A percentile compares a stretch with the other conserved stretches of the same genome.
These are phyloP conservation scores for Groenewaldozyma salmanticensis DNA, from an alignment of 805 yeast species.

Conservation along the genomic window DNA sequence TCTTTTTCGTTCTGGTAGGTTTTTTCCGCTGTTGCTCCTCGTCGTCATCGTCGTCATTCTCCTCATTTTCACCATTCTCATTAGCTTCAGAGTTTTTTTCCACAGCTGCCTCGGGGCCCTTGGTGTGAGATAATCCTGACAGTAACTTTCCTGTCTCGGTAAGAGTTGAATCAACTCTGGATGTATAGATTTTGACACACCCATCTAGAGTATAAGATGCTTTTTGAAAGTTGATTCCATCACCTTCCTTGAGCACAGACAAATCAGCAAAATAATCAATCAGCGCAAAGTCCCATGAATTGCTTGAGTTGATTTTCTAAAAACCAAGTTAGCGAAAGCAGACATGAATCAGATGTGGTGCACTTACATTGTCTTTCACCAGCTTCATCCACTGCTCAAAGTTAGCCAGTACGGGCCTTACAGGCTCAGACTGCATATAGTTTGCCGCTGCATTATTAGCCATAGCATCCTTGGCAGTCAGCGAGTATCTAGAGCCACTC, in stretches of 20 bases:
- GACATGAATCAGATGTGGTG: slow-evolving; percentile 15
- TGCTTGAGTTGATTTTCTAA: slow-evolving; percentile 74
- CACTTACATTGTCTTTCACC: slow-evolving; percentile 73
- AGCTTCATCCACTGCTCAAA: slow-evolving; percentile 76
- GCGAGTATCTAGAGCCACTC: slow-evolving; percentile 12
- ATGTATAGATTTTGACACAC: slow-evolving; percentile 84
- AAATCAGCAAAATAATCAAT: slow-evolving; percentile 88
- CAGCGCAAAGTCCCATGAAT: slow-evolving; percentile 84
- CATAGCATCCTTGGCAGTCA: not conserved
- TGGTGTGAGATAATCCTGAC: slow-evolving; percentile 50
- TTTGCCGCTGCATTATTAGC: too few species aligned
- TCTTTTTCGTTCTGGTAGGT: slow-evolving; percentile 11
- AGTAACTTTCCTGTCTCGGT: slow-evolving; percentile 79
- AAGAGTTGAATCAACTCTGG: slow-evolving; percentile 86
- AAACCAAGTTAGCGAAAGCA: too few species aligned
- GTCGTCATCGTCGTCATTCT: slow-evolving; percentile 14
- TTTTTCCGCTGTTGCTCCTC: slow-evolving; percentile 17
- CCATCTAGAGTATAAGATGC: slow-evolving; percentile 92
- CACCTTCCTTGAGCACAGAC: slow-evolving; percentile 63
- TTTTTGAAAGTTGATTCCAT: slow-evolving; percentile 75
- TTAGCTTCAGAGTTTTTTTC: slow-evolving; percentile 15
- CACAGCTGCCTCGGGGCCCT: slow-evolving; percentile 15
- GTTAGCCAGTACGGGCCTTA: slow-evolving; percentile 27
- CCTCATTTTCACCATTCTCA: slow-evolving; percentile 28
- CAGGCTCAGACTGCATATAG: too few species aligned